A percentile compares a stretch with the other conserved stretches of the same genome.
Evolutionary conservation across 225 moss, liverwort and hornwort genomes (phyloP).

Genomic region (Straminergon stramineum): DNA sequence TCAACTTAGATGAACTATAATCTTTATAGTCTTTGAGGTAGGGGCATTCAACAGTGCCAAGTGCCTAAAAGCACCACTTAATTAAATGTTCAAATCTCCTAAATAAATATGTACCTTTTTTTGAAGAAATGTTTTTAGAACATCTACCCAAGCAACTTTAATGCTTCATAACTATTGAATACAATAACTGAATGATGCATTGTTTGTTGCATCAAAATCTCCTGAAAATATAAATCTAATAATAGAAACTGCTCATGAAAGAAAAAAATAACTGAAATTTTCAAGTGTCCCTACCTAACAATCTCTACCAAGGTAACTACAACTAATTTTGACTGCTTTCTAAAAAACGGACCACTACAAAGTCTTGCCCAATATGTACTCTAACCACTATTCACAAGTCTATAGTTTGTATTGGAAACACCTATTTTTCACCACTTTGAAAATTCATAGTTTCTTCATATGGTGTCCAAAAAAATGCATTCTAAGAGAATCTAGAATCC

Average conservation of each 20-base stretch:
- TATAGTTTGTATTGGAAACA: no score
- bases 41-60: rapidly evolving
- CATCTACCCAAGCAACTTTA: neutral
- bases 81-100: neutral
- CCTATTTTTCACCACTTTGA: no score
- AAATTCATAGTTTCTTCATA: no score
- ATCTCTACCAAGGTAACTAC: neutral
- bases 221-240: rapidly evolving
- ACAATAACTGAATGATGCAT: neutral
- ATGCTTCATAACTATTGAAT: neutral
- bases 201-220: neutral
- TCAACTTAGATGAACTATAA: neutral
- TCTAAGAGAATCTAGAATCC: no score
- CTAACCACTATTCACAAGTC: no score
- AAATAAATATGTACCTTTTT: neutral
- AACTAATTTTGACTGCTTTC: no score
- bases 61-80: rapidly evolving
- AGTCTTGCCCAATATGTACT: no score
- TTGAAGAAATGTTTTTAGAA: neutral
- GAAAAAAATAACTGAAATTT: neutral
- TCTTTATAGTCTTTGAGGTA: neutral
- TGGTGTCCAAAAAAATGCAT: no score
- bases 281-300: neutral
- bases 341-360: no score
- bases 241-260: rapidly evolving